phyloP scores from a whole-genome alignment of 2,329 filamentous ascomycete species.

The Leptosphaerulina australis region DNA sequence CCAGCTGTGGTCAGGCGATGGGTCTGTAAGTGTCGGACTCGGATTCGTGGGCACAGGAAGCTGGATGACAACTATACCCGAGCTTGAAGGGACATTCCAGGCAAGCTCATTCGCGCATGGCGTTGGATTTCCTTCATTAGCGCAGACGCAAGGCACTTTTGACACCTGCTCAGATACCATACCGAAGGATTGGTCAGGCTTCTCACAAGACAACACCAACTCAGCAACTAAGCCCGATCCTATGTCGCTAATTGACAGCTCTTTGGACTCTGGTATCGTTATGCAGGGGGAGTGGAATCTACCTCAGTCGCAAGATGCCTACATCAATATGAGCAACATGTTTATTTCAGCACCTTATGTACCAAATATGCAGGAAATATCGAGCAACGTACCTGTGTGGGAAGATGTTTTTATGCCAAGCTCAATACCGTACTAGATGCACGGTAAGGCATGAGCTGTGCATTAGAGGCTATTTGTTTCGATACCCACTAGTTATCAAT shows the following conservation, averaged over 20 bases:
- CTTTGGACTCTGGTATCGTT: conserved; percentile 26
- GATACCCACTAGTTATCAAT: too few species aligned
- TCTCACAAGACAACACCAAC: neutral
- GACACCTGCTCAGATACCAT: neutral
- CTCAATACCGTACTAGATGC: neutral
- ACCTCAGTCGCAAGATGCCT: conserved; percentile 18
- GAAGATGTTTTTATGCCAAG: conserved; percentile 49
- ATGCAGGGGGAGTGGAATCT: conserved; percentile 55
- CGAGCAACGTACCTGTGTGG: conserved; percentile 32
- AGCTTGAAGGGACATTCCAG: conserved; percentile 21
- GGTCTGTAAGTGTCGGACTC: conserved; percentile 28
- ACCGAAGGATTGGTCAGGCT: neutral
- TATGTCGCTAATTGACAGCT: neutral
- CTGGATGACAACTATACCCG: conserved; percentile 20
- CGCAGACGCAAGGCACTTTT: neutral
- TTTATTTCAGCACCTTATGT: conserved; percentile 40
- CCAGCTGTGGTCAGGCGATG: conserved; percentile 35
- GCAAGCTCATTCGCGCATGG: conserved; percentile 16
- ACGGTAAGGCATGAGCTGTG: too few species aligned
- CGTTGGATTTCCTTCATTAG: neutral
- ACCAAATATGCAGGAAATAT: conserved; percentile 47
- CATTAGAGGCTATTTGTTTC: too few species aligned
- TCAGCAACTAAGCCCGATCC: neutral
- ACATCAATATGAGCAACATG: conserved; percentile 43
- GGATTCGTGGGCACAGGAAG: conserved; percentile 26